Evolutionary conservation across 2,329 filamentous ascomycete species (phyloP).

Genomic region (Fusarium musae): DNA sequence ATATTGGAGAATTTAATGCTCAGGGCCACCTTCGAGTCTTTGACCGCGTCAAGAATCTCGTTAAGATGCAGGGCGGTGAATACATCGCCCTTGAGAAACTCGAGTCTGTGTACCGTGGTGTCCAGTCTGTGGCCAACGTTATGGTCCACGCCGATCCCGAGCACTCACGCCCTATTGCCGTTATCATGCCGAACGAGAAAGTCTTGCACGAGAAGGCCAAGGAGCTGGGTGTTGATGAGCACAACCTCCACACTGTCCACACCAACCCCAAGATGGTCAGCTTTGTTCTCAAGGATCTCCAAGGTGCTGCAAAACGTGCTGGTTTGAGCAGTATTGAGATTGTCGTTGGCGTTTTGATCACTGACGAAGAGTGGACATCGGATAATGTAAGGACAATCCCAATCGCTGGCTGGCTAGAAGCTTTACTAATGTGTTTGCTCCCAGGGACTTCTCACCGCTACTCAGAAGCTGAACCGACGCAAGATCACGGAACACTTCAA

Average conservation of each 20-base stretch:
- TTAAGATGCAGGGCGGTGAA: conserved; percentile 95
- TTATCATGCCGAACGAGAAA: conserved; percentile 78
- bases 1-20: conserved; percentile 89
- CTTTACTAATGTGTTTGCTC: conserved; percentile 32
- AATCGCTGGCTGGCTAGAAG: neutral
- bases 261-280: conserved; percentile 72
- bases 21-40: conserved; percentile 87
- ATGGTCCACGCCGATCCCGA: conserved; percentile 85
- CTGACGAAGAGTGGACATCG: conserved; percentile 90
- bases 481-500: conserved; percentile 62
- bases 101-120: conserved; percentile 88
- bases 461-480: conserved; percentile 69
- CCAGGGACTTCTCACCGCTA: conserved; percentile 71
- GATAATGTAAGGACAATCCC: conserved; percentile 73
- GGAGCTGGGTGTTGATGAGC: conserved; percentile 71
- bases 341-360: conserved; percentile 79
- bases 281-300: conserved; percentile 74
- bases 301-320: conserved; percentile 70
- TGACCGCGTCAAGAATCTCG: conserved; percentile 97
- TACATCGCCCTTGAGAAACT: conserved; percentile 98
- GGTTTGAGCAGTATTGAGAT: conserved; percentile 78
- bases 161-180: conserved; percentile 81
- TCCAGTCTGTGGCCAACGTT: conserved; percentile 83
- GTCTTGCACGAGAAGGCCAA: conserved; percentile 69
- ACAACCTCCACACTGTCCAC: conserved; percentile 76